Base-by-base conservation (phyloP, 257 asterid species). In the Fraxinus pennsylvanica region DNA sequence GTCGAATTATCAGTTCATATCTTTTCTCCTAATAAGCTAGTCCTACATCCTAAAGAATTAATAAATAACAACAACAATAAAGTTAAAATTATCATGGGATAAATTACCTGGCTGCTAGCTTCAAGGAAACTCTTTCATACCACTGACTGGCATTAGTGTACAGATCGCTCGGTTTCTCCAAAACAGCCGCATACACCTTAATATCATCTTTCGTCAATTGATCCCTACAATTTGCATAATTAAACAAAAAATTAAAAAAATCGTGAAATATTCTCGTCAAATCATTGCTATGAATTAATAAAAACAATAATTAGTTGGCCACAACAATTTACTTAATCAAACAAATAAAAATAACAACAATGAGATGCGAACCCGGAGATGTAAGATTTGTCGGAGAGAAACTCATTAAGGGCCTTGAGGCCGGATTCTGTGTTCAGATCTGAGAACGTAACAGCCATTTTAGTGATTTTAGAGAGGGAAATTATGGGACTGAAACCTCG, bases 361-460 rank as follows among this genome's bases (percentile, higher is more conserved):
- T 33, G 15, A 41, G 50, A 65, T 8, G 19, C 68, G 32, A 32
- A 92, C 99, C 97, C 96, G 35, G 94, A 91, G 83, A 94, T 83
- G 89, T 74, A 88, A 4, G 88, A 85, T 81, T 94, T 94, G n/a
- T 92, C 97, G 66, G 96, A 72, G 38, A 94, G 96, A 74, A 75
- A 86, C 0, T 41, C 90, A 4, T 94, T 86, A 1, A 94, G 92
- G 21, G 97, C 85, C 84, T 90, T 90, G 79, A 92, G 83, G 75
- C 99, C 99, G 30, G 97, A 57, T 71, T 92, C 97, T 0, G 94
- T 83, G 84, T 90, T 92, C 76, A 94, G 96, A 92, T 92, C 93
- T 45, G 91, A 74, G 78, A 94, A 94, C 22, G 87, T 90, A 3
- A 92, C 91, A 7, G 96, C 97, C 99, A 94, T 94, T 72, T 9